These are phyloP conservation scores for Melocanna baccifera DNA, from an alignment of 176 grass and related monocot genomes.

Conservation along the genomic window DNA sequence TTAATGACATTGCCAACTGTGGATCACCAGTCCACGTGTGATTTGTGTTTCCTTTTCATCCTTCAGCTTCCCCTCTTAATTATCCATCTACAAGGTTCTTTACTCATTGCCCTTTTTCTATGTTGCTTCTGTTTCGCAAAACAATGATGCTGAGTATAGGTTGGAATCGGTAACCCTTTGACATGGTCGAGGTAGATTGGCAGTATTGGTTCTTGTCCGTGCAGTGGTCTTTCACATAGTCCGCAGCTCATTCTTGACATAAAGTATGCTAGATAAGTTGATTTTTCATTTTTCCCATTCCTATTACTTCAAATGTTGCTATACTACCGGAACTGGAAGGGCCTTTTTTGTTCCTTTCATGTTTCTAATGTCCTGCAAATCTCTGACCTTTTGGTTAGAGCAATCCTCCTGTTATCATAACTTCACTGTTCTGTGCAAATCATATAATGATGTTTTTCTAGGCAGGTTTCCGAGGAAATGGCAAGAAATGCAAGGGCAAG, in stretches of 20 bases:
- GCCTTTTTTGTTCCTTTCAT: neutral
- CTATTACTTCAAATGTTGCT: neutral
- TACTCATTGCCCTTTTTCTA: neutral
- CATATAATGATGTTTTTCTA: neutral
- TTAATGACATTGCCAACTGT: neutral
- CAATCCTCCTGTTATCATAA: neutral
- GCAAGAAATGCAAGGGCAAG: slow-evolving; percentile 62
- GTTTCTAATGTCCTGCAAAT: neutral
- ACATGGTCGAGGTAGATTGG: neutral
- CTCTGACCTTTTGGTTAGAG: neutral
- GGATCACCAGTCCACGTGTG: neutral
- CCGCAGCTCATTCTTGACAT: neutral
- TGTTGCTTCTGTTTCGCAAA: neutral
- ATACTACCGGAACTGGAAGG: neutral
- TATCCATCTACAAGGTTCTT: neutral
- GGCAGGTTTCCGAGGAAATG: slow-evolving; percentile 60
- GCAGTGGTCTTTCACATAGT: neutral
- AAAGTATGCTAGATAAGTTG: neutral
- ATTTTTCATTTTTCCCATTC: neutral
- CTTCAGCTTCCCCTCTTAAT: neutral
- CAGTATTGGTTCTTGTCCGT: neutral
- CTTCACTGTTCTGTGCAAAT: neutral
- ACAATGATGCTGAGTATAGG: neutral
- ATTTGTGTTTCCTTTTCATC: neutral
- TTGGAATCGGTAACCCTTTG: neutral